Evolutionary conservation across 192 early-diverging fungal genomes (phyloP).

Genomic region (Entophlyctis helioformis): DNA sequence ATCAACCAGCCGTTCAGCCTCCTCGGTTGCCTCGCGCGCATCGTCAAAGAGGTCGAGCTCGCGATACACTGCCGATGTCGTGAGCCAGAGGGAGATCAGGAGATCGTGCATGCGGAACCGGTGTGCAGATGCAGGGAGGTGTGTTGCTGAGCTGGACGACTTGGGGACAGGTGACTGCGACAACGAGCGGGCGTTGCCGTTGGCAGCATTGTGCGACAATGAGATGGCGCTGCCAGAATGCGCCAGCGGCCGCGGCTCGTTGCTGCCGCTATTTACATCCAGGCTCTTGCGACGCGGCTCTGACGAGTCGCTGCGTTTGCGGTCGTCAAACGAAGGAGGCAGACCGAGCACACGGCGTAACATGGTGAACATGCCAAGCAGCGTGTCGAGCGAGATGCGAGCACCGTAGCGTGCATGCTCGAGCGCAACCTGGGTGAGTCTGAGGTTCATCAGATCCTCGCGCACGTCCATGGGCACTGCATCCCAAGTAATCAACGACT

Average conservation of each 20-base stretch:
- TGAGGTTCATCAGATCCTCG: conserved; percentile 31
- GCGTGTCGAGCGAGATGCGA: conserved; percentile 16
- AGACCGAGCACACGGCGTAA: too few relatives aligned
- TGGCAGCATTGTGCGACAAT: too few relatives aligned
- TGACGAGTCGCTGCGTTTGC: too few relatives aligned
- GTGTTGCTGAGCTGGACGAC: too few relatives aligned
- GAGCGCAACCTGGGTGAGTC: conserved; percentile 29
- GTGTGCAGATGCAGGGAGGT: too few relatives aligned
- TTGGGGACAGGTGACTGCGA: too few relatives aligned
- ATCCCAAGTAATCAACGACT: conserved; percentile 10
- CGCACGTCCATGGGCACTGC: conserved; percentile 6
- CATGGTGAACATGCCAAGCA: conserved; percentile 26
- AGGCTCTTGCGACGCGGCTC: too few relatives aligned
- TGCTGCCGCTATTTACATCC: too few relatives aligned
- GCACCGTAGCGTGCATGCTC: conserved; percentile 18
- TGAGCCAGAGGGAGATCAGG: conserved; percentile 33
- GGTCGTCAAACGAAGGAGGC: too few relatives aligned
- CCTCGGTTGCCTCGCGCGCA: conserved; percentile 17
- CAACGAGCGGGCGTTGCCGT: too few relatives aligned
- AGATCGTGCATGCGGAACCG: conserved; percentile 29
- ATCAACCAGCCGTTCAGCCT: conserved; percentile 32
- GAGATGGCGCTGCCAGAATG: too few relatives aligned
- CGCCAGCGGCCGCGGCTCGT: too few relatives aligned
- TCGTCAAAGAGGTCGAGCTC: conserved; percentile 18
- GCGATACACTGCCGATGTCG: conserved; percentile 25